Evolutionary conservation across 441 rosid species (phyloP), one percentile per base, ranked within the genome.

Genomic region (Macaranga tanarius): DNA sequence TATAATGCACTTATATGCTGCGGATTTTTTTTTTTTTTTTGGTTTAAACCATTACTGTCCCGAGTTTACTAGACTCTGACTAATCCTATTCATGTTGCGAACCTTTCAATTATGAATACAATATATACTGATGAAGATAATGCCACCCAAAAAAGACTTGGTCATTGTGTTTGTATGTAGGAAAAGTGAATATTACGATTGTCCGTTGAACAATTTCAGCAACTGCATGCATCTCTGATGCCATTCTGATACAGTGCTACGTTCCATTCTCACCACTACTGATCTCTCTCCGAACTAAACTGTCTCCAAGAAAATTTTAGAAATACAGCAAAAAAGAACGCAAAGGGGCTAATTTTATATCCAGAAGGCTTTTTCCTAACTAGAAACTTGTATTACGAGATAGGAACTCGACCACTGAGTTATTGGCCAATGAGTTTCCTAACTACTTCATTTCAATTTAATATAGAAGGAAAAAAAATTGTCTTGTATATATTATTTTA

Each of bases 371-470:
- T 38, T 56, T 13, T 16, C 17, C 19, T 12, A 48, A 19, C 16
- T 12, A 48, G 47, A 7, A 42, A 10, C 8, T 42, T 8, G 47
- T 10, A 42, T 10, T 42, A 10, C 5, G 16, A 48, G 52, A 48
- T 48, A 48, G 52, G 52, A 19, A 48, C n/a, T 16, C 52, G 52
- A 13, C 52, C 19, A 12, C 4, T 8, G 2, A 10, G 47, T 42
- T 42, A 11, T 13, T 48, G 5, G 19, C 19, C 52, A 3, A 12
- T 5, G 52, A 23, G 19, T 65, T 65, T 13, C 59, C 70, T 52
- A 60, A 50, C 63, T 64, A 55, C 10, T 60, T 34, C 22, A 70
- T 70, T 62, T 69, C 71, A 70, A 34, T 70, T 64, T 34, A 70
- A 31, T 28, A 64, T 0, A 56, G 58, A 63, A 65, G 58, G 47